phyloP scores from a whole-genome alignment of 306 rosid species.

The Echinosophora koreensis region DNA sequence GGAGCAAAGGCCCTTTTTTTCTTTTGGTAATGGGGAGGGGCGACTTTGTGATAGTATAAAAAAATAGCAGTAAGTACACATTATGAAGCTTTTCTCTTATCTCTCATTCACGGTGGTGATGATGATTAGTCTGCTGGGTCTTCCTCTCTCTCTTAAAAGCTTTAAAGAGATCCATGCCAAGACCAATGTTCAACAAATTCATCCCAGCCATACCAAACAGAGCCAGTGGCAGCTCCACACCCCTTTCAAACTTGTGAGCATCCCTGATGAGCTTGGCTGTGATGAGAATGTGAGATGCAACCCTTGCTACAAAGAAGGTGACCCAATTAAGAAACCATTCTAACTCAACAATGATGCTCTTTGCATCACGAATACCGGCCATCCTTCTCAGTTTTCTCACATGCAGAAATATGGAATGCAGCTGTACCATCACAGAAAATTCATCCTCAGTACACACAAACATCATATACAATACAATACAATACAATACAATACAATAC shows the following conservation, averaged over 20 bases:
- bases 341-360: constrained; percentile 58
- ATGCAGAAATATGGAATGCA: constrained; percentile 90
- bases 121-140: constrained; percentile 36
- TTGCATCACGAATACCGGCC: constrained; percentile 74
- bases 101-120: constrained; percentile 58
- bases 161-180: constrained; percentile 83
- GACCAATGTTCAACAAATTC: constrained; percentile 81
- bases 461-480: neutral
- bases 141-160: constrained; percentile 77
- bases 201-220: constrained; percentile 89
- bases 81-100: constrained; percentile 18
- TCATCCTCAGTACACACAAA: constrained; percentile 16
- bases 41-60: constrained; percentile 12
- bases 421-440: constrained; percentile 62
- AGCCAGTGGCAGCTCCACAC: constrained; percentile 91
- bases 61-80: neutral
- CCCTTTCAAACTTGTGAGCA: constrained; percentile 74
- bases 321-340: constrained; percentile 92
- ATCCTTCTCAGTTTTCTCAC: constrained; percentile 81
- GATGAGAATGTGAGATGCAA: constrained; percentile 73
- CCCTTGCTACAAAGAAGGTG: constrained; percentile 75
- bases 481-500: neutral
- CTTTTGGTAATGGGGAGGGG: neutral
- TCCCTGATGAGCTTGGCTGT: constrained; percentile 79
- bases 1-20: too few species aligned